Evolutionary conservation across 352 stramenopile genomes (phyloP), one percentile per base, ranked within the genome.

Genomic region (Phytophthora boehmeriae): DNA sequence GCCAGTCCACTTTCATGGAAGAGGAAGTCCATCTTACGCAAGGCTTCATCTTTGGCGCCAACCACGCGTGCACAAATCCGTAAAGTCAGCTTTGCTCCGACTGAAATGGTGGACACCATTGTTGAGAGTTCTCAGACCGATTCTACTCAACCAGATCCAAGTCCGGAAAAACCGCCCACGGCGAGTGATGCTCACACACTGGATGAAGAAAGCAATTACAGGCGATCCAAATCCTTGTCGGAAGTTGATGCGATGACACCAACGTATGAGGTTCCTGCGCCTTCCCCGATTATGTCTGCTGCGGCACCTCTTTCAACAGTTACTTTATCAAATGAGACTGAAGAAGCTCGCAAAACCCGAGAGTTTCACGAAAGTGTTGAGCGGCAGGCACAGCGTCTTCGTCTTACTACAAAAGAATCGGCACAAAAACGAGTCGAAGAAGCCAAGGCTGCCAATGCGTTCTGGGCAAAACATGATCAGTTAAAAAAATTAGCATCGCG

Each of bases 341-440:
- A 83, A 10, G 63, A 70, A 41, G 55, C 87, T 34, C 68, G 77
- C 3, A 81, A 68, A 36, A 73, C 75, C 30, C 69, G 68, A 41
- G 75, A 90, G 38, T 78, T 89, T 22, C 67, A 87, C 34, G 76
- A 85, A 52, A 84, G 59, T n/a, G 83, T 93, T 20, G 66, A 88
- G 22, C 75, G 76, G 2, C 81, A 93, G 59, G 80, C 78, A 4
- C 68, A 90, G 44, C 73, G 81, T 13, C 61, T 95, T 54, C 78
- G 86, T 38, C 55, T 88, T 32, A 75, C 80, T 32, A 74, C 81
- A 6, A 90, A 87, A 41, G 59, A 88, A 46, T 92, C 83, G 1
- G 86, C 84, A 0, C 79, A 89, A 42, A 92, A 93, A 54, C 70
- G 84, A 2, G 76, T 93, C 34, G 84, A 93, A 66, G 75, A 90